Conservation (phyloP, 768 basidiomycete species). For the Kwoniella shandongensis region DNA sequence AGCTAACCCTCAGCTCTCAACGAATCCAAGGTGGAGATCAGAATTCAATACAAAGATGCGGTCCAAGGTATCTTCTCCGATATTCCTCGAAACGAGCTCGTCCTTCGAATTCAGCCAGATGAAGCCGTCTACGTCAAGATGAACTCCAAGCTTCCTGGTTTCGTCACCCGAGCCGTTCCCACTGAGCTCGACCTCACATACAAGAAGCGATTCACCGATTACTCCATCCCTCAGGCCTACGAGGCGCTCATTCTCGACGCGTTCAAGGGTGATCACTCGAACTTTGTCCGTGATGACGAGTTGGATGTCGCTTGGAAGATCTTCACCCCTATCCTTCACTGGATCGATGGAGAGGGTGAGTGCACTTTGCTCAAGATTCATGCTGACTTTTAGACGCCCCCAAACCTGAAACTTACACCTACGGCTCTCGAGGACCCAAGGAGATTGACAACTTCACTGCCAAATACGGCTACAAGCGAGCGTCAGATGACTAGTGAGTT, state of each 20-base stretch:
- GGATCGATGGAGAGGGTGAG: constrained; percentile 74
- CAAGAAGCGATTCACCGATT: constrained; percentile 87
- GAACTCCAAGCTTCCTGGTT: constrained; percentile 90
- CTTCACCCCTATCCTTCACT: constrained; percentile 70
- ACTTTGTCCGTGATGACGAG: constrained; percentile 98
- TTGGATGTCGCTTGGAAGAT: constrained; percentile 95
- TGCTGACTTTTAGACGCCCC: constrained; percentile 56
- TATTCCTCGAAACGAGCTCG: constrained; percentile 93
- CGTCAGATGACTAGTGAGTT: constrained; percentile 71
- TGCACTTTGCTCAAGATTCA: not conserved
- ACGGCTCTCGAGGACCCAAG: constrained; percentile 93
- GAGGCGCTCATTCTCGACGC: constrained; percentile 91
- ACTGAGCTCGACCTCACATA: constrained; percentile 99
- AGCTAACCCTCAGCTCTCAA: constrained; percentile 68
- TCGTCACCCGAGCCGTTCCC: constrained; percentile 83
- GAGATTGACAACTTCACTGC: constrained; percentile 72
- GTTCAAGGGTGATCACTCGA: constrained; percentile 96
- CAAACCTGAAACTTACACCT: constrained; percentile 74
- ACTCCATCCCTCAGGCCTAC: constrained; percentile 93
- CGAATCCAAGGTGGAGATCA: constrained; percentile 97
- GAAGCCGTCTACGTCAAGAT: constrained; percentile 97
- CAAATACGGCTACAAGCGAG: constrained; percentile 75
- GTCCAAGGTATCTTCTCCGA: constrained; percentile 95
- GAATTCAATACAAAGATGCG: constrained; percentile 97
- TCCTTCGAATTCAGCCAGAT: constrained; percentile 92